These are phyloP conservation scores for Botrytis hyacinthi DNA, from an alignment of 2,329 filamentous ascomycete genomes.

Conservation along the genomic window DNA sequence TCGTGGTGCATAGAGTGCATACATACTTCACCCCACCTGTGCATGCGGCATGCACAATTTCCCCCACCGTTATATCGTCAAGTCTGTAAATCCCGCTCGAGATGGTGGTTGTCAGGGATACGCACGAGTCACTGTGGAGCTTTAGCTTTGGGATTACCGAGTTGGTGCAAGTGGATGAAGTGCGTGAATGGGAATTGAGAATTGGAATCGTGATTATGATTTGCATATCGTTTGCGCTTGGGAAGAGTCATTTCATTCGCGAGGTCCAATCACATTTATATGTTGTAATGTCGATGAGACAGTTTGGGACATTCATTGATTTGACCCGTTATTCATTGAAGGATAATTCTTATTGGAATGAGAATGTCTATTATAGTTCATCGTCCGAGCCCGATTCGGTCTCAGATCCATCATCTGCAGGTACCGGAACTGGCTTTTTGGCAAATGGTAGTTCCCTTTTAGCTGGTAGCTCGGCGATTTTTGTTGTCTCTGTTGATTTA, in stretches of 20 bases:
- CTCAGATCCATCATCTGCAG: slow-evolving; percentile 30
- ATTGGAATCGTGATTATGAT: slow-evolving; percentile 2
- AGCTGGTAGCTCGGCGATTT: slow-evolving; percentile 23
- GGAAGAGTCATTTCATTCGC: neutral
- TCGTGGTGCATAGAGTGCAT: slow-evolving; percentile 1
- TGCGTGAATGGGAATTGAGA: neutral
- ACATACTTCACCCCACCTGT: neutral
- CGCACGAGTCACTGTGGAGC: slow-evolving; percentile 14
- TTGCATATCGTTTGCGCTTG: slow-evolving; percentile 1
- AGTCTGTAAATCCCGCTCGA: neutral
- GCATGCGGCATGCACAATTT: slow-evolving; percentile 1
- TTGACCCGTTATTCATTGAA: neutral
- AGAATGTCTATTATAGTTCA: slow-evolving; percentile 23
- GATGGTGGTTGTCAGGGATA: slow-evolving; percentile 17
- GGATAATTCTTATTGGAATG: neutral
- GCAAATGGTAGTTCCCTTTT: slow-evolving; percentile 29
- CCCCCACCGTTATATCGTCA: slow-evolving; percentile 5
- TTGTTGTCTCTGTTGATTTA: slow-evolving; percentile 15
- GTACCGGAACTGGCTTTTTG: slow-evolving; percentile 21
- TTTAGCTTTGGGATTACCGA: slow-evolving; percentile 1
- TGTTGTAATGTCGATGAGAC: neutral
- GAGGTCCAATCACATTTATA: slow-evolving; percentile 8
- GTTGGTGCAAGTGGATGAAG: neutral
- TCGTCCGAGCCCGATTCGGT: slow-evolving; percentile 38
- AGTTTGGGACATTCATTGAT: neutral